Evolutionary conservation across 1,139 yeast species (phyloP).

Genomic region (Blastobotrys aristatus): DNA sequence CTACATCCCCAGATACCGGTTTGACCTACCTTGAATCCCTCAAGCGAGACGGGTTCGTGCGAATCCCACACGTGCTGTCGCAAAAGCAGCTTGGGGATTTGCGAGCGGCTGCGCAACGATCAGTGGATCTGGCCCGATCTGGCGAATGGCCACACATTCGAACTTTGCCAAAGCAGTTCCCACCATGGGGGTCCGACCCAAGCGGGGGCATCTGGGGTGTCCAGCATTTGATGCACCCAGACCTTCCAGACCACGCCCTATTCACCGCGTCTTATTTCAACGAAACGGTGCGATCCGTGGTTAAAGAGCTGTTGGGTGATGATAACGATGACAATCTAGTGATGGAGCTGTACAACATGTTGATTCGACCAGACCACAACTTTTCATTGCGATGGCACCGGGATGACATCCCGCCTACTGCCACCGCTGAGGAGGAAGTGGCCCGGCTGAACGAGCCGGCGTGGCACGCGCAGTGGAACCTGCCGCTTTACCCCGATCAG

Average conservation of each 20-base stretch:
- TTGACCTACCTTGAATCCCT: slow-evolving; percentile 14
- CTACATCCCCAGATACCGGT: slow-evolving; percentile 15
- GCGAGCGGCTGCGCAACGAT: slow-evolving; percentile 39
- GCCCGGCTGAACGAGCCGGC: slow-evolving; percentile 41
- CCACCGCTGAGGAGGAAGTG: slow-evolving; percentile 44
- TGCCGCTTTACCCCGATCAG: slow-evolving; percentile 47
- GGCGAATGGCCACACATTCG: slow-evolving; percentile 53
- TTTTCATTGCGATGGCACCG: slow-evolving; percentile 57
- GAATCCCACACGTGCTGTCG: slow-evolving; percentile 42
- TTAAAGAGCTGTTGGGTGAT: slow-evolving; percentile 32
- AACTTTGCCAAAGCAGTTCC: slow-evolving; percentile 48
- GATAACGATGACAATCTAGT: slow-evolving; percentile 40
- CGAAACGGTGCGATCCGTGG: slow-evolving; percentile 10
- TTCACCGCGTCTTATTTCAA: slow-evolving; percentile 16
- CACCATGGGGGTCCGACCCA: slow-evolving; percentile 55
- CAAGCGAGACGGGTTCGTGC: slow-evolving; percentile 40
- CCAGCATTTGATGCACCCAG: slow-evolving; percentile 49
- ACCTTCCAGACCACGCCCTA: slow-evolving; percentile 35
- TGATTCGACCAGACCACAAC: slow-evolving; percentile 52
- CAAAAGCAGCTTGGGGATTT: slow-evolving; percentile 42
- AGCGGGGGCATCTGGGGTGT: slow-evolving; percentile 58
- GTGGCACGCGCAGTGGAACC: slow-evolving; percentile 53
- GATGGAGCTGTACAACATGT: slow-evolving; percentile 54
- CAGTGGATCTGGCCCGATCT: slow-evolving; percentile 44
- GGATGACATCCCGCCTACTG: slow-evolving; percentile 50